Evolutionary conservation across 805 yeast genomes (phyloP), one percentile per base, ranked within the genome.

Genomic region (Monosporozyma aerobia): DNA sequence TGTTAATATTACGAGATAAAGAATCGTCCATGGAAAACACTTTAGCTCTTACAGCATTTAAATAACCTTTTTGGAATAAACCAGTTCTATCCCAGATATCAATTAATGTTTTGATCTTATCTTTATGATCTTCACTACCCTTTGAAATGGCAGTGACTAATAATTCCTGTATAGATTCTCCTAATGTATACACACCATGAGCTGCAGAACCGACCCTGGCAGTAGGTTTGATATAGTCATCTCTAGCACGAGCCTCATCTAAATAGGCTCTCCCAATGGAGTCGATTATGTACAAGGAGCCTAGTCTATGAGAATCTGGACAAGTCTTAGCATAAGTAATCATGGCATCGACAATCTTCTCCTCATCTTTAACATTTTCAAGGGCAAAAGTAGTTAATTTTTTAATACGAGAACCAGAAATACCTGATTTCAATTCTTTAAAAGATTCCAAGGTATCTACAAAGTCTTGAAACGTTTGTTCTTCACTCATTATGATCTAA

Each of bases 341-440:
- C 30, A 69, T 57, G 54, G 54, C 49, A 47, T 63, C 53, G 49
- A 65, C 60, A 43, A 67, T 47, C 49, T 54, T 51, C 48, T 64
- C 67, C 56, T 61, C 69, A 53, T 56, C 73, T 55, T 64, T 69
- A 53, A 85, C 85, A 68, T 89, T 80, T 58, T 78, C 78, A 55
- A 83, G 75, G 53, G 96, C 95, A 56, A 87, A 68, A 53, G 87
- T 85, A 47, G 92, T 87, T 65, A 90, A 74, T 63, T 83, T 83
- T 69, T 87, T 87, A 70, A 92, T 94, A 73, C 97, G 89, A 52
- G 96, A 82, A 45, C 98, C 98, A 30, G 97, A 90, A 51, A 92
- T 94, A 55, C 99, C 98, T 14, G 96, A 80, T 69, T 83, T 85
- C 61, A 85, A 71, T 5, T 78, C 74, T 57, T 65, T 72, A 51